Base-by-base conservation (phyloP, 106 monocot genomes). In the Dioscorea alata region DNA sequence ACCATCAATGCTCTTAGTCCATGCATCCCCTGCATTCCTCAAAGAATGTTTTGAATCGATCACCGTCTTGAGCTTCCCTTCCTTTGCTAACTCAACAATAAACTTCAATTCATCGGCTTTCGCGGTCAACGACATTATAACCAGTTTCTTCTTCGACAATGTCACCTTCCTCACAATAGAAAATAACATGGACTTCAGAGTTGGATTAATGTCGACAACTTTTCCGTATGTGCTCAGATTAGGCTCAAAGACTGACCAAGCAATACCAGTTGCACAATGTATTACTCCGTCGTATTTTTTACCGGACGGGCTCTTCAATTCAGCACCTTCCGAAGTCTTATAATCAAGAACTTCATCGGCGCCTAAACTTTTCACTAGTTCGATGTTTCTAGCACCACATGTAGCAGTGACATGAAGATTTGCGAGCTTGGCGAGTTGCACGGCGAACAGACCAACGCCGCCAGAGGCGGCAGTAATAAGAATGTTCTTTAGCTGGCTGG, bases 1-100 rank as follows among this genome's bases (percentile, higher is more conserved):
- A 17, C 75, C 75, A 16, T 66, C 65, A 35, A 75, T 54, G 65
- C 65, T 60, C 67, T 60, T 75, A n/a, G 75, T 49, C 65, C 65
- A 75, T 23, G 75, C 75, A 42, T 60, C 67, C 33, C 60, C 67
- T n/a, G 60, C 75, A 48, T 60, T 66, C 48, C 23, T 56, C 48
- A 75, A 54, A 2, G 58, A 49, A 35, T 66, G 57, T 28, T 9
- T 66, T 2, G 75, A 75, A 50, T 75, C 75, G 9, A 75, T 25
- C 48, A 75, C 23, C 52, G 67, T 75, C 67, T 60, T 75, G 6
- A 75, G 24, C 75, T 75, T 75, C 48, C 75, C 75, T 48, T 75
- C 75, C 66, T 59, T 75, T 4, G 48, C 58, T 67, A 75, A 48
- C 0, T 54, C 67, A 23, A 68, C 75, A 34, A 75, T 23, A 60